These are phyloP conservation scores for Colletotrichum sidae DNA, from an alignment of 2,329 filamentous ascomycete genomes.

Conservation along the genomic window DNA sequence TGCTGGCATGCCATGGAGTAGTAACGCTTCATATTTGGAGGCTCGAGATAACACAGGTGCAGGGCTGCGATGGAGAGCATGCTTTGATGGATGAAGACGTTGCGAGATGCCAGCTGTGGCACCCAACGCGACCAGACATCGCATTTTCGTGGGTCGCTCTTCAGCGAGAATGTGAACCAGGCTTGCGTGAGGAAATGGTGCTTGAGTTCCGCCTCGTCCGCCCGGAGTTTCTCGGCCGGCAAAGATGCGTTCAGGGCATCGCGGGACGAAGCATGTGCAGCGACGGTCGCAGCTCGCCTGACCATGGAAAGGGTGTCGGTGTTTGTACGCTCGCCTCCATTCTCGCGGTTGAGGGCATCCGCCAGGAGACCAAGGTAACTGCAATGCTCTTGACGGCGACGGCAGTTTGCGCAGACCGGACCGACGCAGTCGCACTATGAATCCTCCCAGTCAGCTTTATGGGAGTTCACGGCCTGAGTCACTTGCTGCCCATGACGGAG, in stretches of 20 bases:
- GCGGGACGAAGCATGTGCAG: conserved; percentile 33
- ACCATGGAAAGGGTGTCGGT: conserved; percentile 31
- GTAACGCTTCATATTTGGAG: conserved; percentile 35
- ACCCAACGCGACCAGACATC: conserved; percentile 38
- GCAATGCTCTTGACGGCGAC: conserved; percentile 36
- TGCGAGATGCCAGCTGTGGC: conserved; percentile 34
- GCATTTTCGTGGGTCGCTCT: conserved; percentile 32
- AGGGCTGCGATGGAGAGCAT: conserved; percentile 38
- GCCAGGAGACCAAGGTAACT: conserved; percentile 36
- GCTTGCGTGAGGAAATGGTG: conserved; percentile 38
- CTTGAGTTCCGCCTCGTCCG: conserved; percentile 37
- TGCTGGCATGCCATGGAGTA: conserved; percentile 37
- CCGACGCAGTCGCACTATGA: conserved; percentile 37
- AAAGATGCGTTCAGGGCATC: conserved; percentile 32
- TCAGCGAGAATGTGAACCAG: conserved; percentile 36
- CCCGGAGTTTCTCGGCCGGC: conserved; percentile 34
- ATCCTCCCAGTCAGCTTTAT: neutral
- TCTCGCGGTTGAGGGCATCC: conserved; percentile 36
- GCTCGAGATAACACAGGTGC: conserved; percentile 36
- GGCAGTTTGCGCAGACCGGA: conserved; percentile 36
- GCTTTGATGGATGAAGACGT: conserved; percentile 36
- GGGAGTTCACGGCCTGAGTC: too few species aligned
- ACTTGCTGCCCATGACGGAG: neutral
- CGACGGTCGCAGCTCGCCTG: conserved; percentile 34
- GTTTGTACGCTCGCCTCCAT: conserved; percentile 17